Evolutionary conservation across 805 yeast species (phyloP).

Genomic region (Suhomyces sp.): DNA sequence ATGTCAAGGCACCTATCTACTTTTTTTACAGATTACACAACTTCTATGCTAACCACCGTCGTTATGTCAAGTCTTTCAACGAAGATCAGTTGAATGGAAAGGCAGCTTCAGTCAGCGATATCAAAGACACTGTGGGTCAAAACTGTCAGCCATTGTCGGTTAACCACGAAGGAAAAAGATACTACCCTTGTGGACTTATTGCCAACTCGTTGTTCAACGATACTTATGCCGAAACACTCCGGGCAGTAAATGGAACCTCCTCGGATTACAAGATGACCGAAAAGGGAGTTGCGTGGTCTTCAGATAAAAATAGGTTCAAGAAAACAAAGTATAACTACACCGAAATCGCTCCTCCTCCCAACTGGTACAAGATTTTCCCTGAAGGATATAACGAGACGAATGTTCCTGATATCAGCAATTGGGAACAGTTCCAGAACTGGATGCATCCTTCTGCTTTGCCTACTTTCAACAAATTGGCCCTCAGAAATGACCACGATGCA

Average conservation of each 20-base stretch:
- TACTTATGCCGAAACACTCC: conserved; percentile 43
- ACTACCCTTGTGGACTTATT: conserved; percentile 81
- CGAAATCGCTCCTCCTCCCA: conserved; percentile 45
- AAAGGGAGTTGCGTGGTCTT: conserved; percentile 41
- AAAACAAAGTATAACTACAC: conserved; percentile 37
- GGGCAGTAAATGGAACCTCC: conserved; percentile 36
- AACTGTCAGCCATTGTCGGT: conserved; percentile 43
- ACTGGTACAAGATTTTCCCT: conserved; percentile 43
- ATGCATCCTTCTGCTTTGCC: conserved; percentile 44
- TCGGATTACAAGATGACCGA: conserved; percentile 33
- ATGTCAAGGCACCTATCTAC: conserved; percentile 38
- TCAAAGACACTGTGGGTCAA: conserved; percentile 43
- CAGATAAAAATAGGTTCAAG: conserved; percentile 38
- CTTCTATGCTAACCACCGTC: conserved; percentile 44
- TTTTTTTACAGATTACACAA: conserved; percentile 40
- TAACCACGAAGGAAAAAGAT: conserved; percentile 44
- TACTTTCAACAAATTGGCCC: conserved; percentile 47
- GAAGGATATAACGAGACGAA: conserved; percentile 42
- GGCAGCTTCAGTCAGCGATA: conserved; percentile 30
- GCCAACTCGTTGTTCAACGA: conserved; percentile 81
- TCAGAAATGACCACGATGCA: conserved; percentile 57
- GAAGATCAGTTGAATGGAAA: conserved; percentile 44
- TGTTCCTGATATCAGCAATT: conserved; percentile 42
- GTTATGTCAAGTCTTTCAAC: conserved; percentile 42
- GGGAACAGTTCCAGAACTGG: conserved; percentile 48